phyloP scores from a whole-genome alignment of 2,329 filamentous ascomycete species.

The Apiospora hydei region DNA sequence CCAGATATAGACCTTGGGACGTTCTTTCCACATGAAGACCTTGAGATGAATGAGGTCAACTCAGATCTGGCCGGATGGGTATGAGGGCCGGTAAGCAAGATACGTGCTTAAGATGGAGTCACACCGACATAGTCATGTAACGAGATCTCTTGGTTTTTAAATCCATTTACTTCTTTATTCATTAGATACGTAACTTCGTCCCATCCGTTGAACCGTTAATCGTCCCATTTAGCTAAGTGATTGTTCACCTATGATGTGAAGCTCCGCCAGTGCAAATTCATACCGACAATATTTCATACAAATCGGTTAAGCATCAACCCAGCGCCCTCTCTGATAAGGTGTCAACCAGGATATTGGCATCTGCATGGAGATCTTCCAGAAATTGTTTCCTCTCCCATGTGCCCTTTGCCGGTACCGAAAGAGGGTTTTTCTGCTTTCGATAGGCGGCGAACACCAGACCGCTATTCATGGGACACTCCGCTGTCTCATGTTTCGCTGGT shows the following conservation, averaged over 20 bases:
- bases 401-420: conserved; percentile 44
- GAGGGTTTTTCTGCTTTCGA: conserved; percentile 52
- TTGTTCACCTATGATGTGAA: not conserved
- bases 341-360: conserved; percentile 61
- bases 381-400: conserved; percentile 43
- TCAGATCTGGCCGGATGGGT: not conserved
- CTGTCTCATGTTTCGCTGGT: conserved; percentile 48
- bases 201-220: not conserved
- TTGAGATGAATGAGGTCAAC: not conserved
- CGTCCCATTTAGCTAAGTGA: not conserved
- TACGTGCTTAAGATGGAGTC: no score
- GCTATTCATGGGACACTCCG: conserved; percentile 53
- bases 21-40: not conserved
- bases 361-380: conserved; percentile 53
- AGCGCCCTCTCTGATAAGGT: conserved; percentile 27
- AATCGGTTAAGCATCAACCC: not conserved
- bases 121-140: not conserved
- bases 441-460: conserved; percentile 66
- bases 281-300: conserved; percentile 3
- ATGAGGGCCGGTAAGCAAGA: not conserved
- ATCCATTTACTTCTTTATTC: not conserved
- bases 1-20: conserved; percentile 4
- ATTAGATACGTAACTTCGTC: conserved; percentile 13
- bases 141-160: not conserved
- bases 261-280: not conserved